Percentiles rank a stretch among this genome's conserved stretches.
Conservation (phyloP, 805 yeast species). For the Saccharomycopsis oosterbeekiorum region DNA sequence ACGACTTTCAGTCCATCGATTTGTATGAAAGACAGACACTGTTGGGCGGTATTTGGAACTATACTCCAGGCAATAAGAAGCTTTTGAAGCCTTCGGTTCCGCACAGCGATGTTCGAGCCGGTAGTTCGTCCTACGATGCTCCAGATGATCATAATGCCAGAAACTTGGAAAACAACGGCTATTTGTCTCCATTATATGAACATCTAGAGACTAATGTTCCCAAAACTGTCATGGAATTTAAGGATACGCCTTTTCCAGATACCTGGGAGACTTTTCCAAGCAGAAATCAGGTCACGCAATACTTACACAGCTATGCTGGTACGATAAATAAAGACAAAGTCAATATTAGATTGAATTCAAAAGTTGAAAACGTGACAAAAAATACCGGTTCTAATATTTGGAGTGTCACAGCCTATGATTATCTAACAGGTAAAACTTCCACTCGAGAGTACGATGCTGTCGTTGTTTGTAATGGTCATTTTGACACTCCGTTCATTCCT, state of each 20-base stretch:
- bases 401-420: neutral
- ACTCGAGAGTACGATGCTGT: slow-evolving; percentile 55
- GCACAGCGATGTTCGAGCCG: neutral
- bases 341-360: slow-evolving; percentile 36
- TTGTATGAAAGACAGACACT: slow-evolving; percentile 48
- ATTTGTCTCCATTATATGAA: slow-evolving; percentile 50
- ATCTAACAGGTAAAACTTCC: neutral
- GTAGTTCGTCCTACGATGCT: neutral
- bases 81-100: slow-evolving; percentile 14
- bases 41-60: slow-evolving; percentile 83
- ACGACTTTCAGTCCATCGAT: slow-evolving; percentile 32
- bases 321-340: slow-evolving; percentile 28
- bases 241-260: slow-evolving; percentile 39
- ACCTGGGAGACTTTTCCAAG: slow-evolving; percentile 45
- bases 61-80: slow-evolving; percentile 26
- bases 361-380: slow-evolving; percentile 33
- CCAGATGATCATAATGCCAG: neutral
- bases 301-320: slow-evolving; percentile 44
- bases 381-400: neutral
- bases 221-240: slow-evolving; percentile 55
- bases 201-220: slow-evolving; percentile 63
- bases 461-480: slow-evolving; percentile 55
- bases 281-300: slow-evolving; percentile 50
- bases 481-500: slow-evolving; percentile 53
- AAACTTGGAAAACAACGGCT: slow-evolving; percentile 17